phyloP scores from a whole-genome alignment of 768 basidiomycete species.

The Termitomyces sp. region DNA sequence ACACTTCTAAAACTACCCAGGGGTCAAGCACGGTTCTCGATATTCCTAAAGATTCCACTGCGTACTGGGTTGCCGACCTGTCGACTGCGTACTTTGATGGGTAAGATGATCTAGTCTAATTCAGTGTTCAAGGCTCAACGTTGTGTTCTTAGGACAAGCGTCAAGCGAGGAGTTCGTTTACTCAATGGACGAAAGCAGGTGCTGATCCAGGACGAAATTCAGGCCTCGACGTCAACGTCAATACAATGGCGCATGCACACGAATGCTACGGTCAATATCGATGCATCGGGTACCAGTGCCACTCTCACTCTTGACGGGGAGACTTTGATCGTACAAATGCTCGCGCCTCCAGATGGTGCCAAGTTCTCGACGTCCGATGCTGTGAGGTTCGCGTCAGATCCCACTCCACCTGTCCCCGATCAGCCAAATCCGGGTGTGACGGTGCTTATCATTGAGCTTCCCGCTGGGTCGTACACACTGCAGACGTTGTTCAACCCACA shows the following conservation, averaged over 20 bases:
- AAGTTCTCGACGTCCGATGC: conserved; percentile 52
- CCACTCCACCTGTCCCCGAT: conserved; percentile 57
- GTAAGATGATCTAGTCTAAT: conserved; percentile 36
- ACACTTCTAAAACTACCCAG: conserved; percentile 54
- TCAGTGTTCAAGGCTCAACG: conserved; percentile 2
- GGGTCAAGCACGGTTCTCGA: conserved; percentile 78
- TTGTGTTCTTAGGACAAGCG: conserved; percentile 42
- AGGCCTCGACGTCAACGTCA: conserved; percentile 35
- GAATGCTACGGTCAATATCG: conserved; percentile 69
- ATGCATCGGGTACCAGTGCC: conserved; percentile 53
- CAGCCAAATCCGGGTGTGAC: conserved; percentile 74
- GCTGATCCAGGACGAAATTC: conserved; percentile 90
- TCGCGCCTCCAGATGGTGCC: conserved; percentile 66
- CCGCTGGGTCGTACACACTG: conserved; percentile 68
- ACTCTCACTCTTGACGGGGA: conserved; percentile 68
- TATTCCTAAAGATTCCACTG: conserved; percentile 62
- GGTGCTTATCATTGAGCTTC: conserved; percentile 68
- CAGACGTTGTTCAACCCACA: conserved; percentile 94
- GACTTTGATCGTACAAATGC: conserved; percentile 58
- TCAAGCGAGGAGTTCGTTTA: conserved; percentile 79
- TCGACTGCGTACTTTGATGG: conserved; percentile 67
- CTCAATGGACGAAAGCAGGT: conserved; percentile 85
- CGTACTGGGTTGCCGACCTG: conserved; percentile 77
- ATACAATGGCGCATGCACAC: conserved; percentile 95
- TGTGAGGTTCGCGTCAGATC: conserved; percentile 50